phyloP scores from a whole-genome alignment of 257 asterid genomes.

The Catharanthus roseus region DNA sequence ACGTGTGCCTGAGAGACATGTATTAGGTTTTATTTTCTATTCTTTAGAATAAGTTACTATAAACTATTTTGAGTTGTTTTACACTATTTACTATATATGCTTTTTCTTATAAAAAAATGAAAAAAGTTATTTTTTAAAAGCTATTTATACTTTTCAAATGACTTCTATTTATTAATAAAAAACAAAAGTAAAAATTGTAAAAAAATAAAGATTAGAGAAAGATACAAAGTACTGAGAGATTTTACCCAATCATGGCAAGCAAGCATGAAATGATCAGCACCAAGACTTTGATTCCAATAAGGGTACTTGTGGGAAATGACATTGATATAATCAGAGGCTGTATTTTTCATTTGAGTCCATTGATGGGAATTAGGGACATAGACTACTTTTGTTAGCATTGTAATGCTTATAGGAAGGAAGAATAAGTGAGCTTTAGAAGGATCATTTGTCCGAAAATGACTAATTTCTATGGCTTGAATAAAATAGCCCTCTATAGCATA shows the following conservation, averaged over 20 bases:
- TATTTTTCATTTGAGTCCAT: constrained; percentile 40
- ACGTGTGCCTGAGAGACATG: too few relatives aligned
- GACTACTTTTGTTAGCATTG: constrained; percentile 45
- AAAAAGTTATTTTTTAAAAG: too few relatives aligned
- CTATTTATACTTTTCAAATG: too few relatives aligned
- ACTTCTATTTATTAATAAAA: too few relatives aligned
- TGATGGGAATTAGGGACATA: constrained; percentile 38
- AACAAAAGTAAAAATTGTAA: too few relatives aligned
- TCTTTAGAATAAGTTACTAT: too few relatives aligned
- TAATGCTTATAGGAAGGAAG: constrained; percentile 63
- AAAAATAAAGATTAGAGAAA: too few relatives aligned
- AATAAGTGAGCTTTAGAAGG: constrained; percentile 49
- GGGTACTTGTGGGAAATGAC: constrained; percentile 39
- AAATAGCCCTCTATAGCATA: constrained; percentile 61
- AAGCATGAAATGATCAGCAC: constrained; percentile 79
- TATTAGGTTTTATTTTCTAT: too few relatives aligned
- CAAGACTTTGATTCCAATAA: constrained; percentile 73
- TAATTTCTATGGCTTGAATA: constrained; percentile 46
- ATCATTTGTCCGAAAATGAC: constrained; percentile 45
- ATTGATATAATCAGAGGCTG: constrained; percentile 27
- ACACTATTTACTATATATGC: too few relatives aligned
- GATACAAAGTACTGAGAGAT: not conserved
- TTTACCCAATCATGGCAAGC: constrained; percentile 89
- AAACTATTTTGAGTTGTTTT: too few relatives aligned
- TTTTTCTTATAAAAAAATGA: too few relatives aligned